phyloP scores from a whole-genome alignment of 2,329 filamentous ascomycete species.

The Hymenoscyphus fraxineus region DNA sequence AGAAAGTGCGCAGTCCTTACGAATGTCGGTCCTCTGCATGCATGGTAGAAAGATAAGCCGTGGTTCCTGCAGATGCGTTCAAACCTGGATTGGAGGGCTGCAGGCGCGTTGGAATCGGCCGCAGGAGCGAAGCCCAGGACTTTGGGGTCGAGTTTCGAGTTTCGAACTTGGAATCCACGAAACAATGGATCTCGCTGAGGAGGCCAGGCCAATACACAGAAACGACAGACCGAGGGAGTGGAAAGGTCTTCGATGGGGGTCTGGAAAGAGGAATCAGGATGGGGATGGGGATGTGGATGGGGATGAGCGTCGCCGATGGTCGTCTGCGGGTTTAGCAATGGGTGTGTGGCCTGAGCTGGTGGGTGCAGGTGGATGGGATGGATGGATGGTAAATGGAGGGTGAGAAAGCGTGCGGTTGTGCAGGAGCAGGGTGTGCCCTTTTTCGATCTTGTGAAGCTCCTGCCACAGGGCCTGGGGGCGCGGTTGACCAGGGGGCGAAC shows the following conservation, averaged over 20 bases:
- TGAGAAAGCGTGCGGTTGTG: background rate
- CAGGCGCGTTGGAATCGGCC: conserved; percentile 27
- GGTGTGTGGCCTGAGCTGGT: background rate
- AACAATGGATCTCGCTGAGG: background rate
- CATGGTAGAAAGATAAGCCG: conserved; percentile 39
- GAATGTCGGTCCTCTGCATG: conserved; percentile 35
- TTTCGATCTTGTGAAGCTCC: background rate
- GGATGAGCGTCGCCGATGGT: conserved; percentile 4
- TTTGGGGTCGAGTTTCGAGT: conserved; percentile 2
- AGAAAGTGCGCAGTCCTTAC: conserved; percentile 30
- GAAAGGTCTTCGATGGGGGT: background rate
- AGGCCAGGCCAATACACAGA: background rate
- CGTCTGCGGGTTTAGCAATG: background rate
- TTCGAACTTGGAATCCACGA: background rate
- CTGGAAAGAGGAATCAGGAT: conserved; percentile 2
- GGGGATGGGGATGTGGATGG: background rate
- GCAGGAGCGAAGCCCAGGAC: conserved; percentile 10
- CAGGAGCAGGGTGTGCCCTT: background rate
- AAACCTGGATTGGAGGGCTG: conserved; percentile 23
- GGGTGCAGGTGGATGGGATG: background rate
- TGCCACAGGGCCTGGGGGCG: background rate
- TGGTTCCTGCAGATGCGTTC: conserved; percentile 30
- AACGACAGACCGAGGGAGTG: background rate
- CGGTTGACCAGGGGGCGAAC: background rate
- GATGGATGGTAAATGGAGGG: too few relatives aligned